Conservation (phyloP, 2,329 filamentous ascomycete genomes). For the Botrytis hyacinthi region DNA sequence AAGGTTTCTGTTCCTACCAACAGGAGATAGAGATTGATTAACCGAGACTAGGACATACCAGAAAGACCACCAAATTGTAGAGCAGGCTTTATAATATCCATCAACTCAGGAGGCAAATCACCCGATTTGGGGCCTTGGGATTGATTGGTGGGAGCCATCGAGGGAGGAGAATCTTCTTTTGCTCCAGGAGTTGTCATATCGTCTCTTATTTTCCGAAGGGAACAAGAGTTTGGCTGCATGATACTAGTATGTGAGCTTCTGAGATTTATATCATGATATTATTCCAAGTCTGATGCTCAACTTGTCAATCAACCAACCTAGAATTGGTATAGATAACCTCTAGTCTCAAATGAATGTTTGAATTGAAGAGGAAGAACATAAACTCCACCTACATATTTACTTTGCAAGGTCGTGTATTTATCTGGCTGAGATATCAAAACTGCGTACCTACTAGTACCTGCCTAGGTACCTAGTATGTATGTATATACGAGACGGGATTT, state of each 20-base stretch:
- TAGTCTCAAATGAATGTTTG: neutral
- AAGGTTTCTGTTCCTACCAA: neutral
- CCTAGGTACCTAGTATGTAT: neutral
- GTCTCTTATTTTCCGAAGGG: conserved; percentile 31
- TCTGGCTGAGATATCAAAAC: neutral
- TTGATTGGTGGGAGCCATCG: neutral
- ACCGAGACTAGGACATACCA: conserved; percentile 45
- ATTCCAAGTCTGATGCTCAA: neutral
- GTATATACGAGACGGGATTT: neutral
- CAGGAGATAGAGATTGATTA: neutral
- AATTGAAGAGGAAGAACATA: neutral
- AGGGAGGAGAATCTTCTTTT: conserved; percentile 2
- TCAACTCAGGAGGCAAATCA: conserved; percentile 44
- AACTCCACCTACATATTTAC: neutral
- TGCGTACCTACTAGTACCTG: neutral
- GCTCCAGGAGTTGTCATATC: conserved; percentile 29
- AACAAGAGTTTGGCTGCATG: conserved; percentile 34
- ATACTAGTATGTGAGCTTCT: neutral
- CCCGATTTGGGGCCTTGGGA: conserved; percentile 13
- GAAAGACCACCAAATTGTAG: conserved; percentile 58
- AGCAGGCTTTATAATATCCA: conserved; percentile 49
- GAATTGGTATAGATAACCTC: neutral
- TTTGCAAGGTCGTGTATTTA: neutral
- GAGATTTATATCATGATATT: conserved; percentile 3
- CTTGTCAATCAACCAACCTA: neutral